Percentiles rank a stretch among this genome's conserved stretches.
phyloP scores from a whole-genome alignment of 169 alveolate genomes.

The Miamiensis avidus region DNA sequence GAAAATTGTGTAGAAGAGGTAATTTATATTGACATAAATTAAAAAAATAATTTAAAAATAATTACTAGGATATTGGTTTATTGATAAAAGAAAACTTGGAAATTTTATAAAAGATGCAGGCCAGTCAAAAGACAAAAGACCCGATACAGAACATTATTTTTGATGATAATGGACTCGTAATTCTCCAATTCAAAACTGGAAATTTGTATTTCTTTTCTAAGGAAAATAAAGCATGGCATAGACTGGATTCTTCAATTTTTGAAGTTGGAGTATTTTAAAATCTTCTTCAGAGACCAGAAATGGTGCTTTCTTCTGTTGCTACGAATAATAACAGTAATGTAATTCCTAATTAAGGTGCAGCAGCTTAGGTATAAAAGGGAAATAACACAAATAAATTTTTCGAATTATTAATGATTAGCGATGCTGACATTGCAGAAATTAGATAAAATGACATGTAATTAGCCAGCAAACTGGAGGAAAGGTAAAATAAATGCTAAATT shows the following conservation, averaged over 20 bases:
- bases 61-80: neutral
- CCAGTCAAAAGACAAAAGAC: neutral
- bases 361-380: slow-evolving; percentile 1
- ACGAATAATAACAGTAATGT: neutral
- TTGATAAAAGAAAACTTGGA: slow-evolving; percentile 1
- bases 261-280: slow-evolving; percentile 3
- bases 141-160: neutral
- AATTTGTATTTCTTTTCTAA: slow-evolving; percentile 1
- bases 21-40: neutral
- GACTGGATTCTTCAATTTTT: neutral
- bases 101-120: neutral
- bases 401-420: slow-evolving; percentile 1
- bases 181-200: slow-evolving; percentile 4
- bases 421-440: neutral
- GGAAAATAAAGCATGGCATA: slow-evolving; percentile 5
- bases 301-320: neutral
- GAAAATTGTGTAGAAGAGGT: neutral
- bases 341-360: neutral
- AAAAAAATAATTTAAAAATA: too few relatives aligned
- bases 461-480: neutral
- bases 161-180: slow-evolving; percentile 3
- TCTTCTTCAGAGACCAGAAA: neutral
- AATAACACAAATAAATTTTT: slow-evolving; percentile 7
- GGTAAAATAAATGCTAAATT: slow-evolving; percentile 7
- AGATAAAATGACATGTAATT: neutral